Percentiles rank a stretch among this genome's conserved stretches.
Conservation (phyloP, 768 basidiomycete species). For the Paxillus involutus region DNA sequence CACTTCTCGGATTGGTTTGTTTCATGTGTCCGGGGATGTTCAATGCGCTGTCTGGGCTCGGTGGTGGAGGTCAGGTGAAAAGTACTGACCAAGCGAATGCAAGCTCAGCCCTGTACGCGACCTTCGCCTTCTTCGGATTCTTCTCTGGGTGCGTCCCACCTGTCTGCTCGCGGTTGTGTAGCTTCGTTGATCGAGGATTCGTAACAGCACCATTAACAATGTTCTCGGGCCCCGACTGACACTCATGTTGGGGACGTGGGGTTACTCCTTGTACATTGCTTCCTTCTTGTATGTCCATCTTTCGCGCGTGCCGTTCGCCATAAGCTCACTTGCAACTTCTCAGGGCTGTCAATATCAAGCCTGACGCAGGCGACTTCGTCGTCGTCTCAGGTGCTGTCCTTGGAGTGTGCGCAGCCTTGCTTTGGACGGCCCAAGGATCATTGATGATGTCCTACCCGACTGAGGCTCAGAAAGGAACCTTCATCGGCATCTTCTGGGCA, state of each 20-base stretch:
- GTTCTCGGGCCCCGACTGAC: constrained; percentile 52
- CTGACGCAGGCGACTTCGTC: constrained; percentile 44
- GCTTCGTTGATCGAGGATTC: background rate
- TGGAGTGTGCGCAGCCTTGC: constrained; percentile 49
- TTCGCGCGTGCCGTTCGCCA: background rate
- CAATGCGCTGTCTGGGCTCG: constrained; percentile 78
- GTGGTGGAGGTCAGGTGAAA: constrained; percentile 76
- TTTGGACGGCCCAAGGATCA: constrained; percentile 54
- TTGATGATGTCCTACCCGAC: constrained; percentile 59
- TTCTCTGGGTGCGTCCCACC: constrained; percentile 58
- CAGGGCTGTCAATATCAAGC: constrained; percentile 46
- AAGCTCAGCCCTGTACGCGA: constrained; percentile 64
- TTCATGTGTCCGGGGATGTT: constrained; percentile 70
- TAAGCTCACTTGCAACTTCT: background rate
- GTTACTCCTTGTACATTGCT: constrained; percentile 52
- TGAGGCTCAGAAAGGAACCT: constrained; percentile 54
- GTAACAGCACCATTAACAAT: constrained; percentile 54
- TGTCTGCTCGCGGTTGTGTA: background rate
- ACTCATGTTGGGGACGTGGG: constrained; percentile 49
- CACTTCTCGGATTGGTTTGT: constrained; percentile 61
- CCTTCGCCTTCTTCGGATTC: constrained; percentile 61
- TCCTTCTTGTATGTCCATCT: constrained; percentile 38
- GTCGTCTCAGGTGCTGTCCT: constrained; percentile 50
- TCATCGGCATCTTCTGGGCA: constrained; percentile 55
- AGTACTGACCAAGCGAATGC: constrained; percentile 64